Conservation (phyloP, 345 rosid species). For the Pseudoturritis turrita region DNA sequence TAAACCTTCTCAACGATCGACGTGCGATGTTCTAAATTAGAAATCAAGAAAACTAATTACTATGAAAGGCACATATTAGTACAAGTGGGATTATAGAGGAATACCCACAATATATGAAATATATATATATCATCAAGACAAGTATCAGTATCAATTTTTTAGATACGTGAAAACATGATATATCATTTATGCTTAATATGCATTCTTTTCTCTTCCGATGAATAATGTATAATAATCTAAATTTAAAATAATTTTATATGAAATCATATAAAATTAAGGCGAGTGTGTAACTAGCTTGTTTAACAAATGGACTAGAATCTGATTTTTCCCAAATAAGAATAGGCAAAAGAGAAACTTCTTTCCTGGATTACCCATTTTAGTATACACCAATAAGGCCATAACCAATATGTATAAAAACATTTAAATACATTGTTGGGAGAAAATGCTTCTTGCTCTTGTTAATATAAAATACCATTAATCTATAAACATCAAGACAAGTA, state of each 20-base stretch:
- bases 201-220: not conserved
- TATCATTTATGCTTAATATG: not conserved
- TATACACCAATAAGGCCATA: not conserved
- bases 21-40: not conserved
- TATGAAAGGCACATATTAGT: not conserved
- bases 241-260: not conserved
- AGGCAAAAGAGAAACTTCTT: not conserved
- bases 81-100: not conserved
- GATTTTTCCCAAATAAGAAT: not conserved
- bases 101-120: not conserved
- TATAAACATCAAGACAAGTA: not conserved
- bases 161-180: not conserved
- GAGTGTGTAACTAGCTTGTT: not conserved
- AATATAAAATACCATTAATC: not conserved
- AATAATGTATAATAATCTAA: not conserved
- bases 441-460: not conserved
- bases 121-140: too few species aligned
- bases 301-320: not conserved
- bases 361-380: not conserved
- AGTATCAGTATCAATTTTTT: not conserved
- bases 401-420: not conserved
- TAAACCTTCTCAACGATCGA: not conserved
- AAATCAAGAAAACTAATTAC: not conserved
- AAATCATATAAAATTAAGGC: not conserved
- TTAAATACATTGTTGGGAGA: not conserved